These are phyloP conservation scores for Claviceps paspali DNA, from an alignment of 2,329 filamentous ascomycete species.

Conservation along the genomic window DNA sequence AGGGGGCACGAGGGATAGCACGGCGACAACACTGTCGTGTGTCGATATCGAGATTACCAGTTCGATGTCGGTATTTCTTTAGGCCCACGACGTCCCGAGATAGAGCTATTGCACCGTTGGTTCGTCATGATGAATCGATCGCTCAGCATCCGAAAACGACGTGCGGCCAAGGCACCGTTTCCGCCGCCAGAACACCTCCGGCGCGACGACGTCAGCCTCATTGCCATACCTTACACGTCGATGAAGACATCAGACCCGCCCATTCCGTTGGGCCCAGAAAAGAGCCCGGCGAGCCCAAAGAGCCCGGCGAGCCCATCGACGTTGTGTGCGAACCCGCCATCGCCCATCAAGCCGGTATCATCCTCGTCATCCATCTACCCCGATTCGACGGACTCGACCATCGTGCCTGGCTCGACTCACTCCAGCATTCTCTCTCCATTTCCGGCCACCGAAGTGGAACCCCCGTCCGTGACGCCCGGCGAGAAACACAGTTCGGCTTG, in stretches of 20 bases:
- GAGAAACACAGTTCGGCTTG: neutral
- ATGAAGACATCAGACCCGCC: neutral
- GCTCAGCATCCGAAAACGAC: neutral
- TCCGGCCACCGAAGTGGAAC: neutral
- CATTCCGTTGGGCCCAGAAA: neutral
- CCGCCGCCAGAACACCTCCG: neutral
- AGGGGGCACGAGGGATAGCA: neutral
- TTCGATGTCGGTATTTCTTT: neutral
- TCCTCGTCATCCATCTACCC: conserved; percentile 2
- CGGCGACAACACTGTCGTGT: neutral
- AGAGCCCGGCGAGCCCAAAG: neutral
- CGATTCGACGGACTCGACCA: conserved; percentile 1
- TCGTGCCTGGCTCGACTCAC: neutral
- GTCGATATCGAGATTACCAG: neutral
- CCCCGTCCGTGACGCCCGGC: neutral
- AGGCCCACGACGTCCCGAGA: too few species aligned
- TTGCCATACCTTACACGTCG: conserved; percentile 1
- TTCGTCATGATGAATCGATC: conserved; percentile 2
- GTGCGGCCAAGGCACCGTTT: neutral
- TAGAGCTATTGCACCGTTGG: too few species aligned
- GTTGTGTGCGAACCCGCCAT: neutral
- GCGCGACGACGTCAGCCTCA: neutral
- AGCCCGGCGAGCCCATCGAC: neutral
- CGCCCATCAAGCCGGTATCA: neutral
- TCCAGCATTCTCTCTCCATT: neutral